Percentiles rank a stretch among this genome's conserved stretches.
These are phyloP conservation scores for Scheffersomyces quercinus DNA, from an alignment of 1,139 yeast species.

Conservation along the genomic window DNA sequence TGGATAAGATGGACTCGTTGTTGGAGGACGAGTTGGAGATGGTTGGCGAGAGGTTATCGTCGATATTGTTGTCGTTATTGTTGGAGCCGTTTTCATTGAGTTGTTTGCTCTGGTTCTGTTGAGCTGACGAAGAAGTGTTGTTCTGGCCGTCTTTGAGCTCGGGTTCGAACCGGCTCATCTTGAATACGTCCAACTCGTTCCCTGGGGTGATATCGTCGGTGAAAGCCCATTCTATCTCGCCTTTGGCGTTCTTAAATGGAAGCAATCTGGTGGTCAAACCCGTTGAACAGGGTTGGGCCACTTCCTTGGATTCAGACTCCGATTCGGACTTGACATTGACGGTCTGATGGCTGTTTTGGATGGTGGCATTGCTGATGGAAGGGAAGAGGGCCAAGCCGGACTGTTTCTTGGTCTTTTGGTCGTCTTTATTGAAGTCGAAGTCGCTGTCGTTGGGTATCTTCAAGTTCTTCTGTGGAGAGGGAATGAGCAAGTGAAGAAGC, in stretches of 20 bases:
- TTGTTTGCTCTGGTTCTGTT: neutral
- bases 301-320: slow-evolving; percentile 5
- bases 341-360: neutral
- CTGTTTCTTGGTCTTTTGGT: slow-evolving; percentile 3
- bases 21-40: slow-evolving; percentile 49
- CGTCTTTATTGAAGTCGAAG: slow-evolving; percentile 1
- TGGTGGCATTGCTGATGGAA: slow-evolving; percentile 12
- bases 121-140: neutral
- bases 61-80: slow-evolving; percentile 8
- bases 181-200: slow-evolving; percentile 30
- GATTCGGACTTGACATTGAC: neutral
- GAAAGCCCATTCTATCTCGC: slow-evolving; percentile 61
- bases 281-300: slow-evolving; percentile 49
- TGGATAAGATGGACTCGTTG: slow-evolving; percentile 31
- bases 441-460: slow-evolving; percentile 9
- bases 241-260: slow-evolving; percentile 52
- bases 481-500: slow-evolving; percentile 10
- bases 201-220: slow-evolving; percentile 38
- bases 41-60: slow-evolving; percentile 41
- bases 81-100: slow-evolving; percentile 3
- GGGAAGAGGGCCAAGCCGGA: slow-evolving; percentile 17
- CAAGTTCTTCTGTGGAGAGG: slow-evolving; percentile 6
- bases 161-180: slow-evolving; percentile 11
- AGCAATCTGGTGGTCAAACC: slow-evolving; percentile 46
- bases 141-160: slow-evolving; percentile 3